phyloP scores from a whole-genome alignment of 2,329 filamentous ascomycete species.

The Aureobasidium mangrovei region DNA sequence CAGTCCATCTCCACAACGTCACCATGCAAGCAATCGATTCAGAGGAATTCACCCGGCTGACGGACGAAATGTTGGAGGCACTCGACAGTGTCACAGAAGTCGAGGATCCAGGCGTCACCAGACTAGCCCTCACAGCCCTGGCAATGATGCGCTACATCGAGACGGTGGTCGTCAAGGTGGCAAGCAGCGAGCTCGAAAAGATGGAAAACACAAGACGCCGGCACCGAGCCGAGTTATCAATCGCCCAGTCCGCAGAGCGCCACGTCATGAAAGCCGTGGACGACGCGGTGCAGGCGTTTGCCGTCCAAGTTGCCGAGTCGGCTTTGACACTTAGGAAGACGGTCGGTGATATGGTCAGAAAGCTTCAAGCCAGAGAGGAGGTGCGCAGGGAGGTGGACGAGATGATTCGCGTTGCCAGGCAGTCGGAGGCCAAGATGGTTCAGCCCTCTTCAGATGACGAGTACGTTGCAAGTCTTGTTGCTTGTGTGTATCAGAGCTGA shows the following conservation, averaged over 20 bases:
- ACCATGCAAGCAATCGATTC: background rate
- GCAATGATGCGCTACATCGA: conserved; percentile 1
- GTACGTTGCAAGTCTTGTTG: background rate
- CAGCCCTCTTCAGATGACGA: background rate
- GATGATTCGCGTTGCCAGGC: background rate
- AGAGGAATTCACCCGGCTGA: background rate
- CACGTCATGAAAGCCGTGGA: background rate
- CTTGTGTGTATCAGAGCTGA: no score
- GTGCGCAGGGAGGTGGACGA: background rate
- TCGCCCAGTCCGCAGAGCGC: background rate
- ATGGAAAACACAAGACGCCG: background rate
- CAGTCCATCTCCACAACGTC: background rate
- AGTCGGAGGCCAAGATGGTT: background rate
- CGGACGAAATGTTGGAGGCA: background rate
- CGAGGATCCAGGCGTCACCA: background rate
- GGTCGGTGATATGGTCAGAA: background rate
- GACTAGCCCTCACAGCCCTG: background rate
- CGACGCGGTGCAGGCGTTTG: background rate
- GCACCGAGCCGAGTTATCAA: background rate
- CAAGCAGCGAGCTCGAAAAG: background rate
- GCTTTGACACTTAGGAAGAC: background rate
- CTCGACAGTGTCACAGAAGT: background rate
- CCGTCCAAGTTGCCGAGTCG: background rate
- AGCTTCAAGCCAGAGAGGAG: background rate
- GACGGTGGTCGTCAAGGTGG: background rate